A percentile compares a stretch with the other conserved stretches of the same genome.
Evolutionary conservation across 208 protist species (phyloP).

Genomic region (Acanthamoeba castellanii): DNA sequence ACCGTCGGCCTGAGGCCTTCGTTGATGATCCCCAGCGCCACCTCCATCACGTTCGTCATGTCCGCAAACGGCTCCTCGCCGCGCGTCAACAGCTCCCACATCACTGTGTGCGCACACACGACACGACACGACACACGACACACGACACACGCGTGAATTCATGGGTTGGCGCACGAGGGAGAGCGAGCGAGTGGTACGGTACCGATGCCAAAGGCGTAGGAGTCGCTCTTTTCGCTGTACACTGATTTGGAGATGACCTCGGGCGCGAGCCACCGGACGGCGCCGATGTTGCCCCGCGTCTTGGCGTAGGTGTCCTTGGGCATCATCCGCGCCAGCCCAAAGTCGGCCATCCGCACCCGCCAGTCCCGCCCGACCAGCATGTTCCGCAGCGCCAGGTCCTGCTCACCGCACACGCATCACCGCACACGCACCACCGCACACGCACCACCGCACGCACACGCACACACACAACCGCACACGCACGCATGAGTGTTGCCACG

Average conservation of each 20-base stretch:
- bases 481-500: neutral
- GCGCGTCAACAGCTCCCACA: constrained; percentile 71
- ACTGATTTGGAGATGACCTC: constrained; percentile 65
- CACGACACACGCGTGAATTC: neutral
- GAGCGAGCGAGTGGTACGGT: neutral
- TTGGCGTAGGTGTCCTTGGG: constrained; percentile 72
- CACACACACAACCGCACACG: neutral
- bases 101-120: neutral
- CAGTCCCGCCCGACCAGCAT: constrained; percentile 71
- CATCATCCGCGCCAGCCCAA: constrained; percentile 66
- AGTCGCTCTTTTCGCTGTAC: constrained; percentile 67
- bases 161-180: too few species aligned
- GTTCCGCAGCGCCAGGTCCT: constrained; percentile 76
- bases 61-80: constrained; percentile 69
- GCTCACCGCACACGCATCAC: neutral
- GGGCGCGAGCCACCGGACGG: constrained; percentile 56
- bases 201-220: constrained; percentile 65
- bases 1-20: constrained; percentile 19
- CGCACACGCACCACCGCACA: neutral
- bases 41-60: constrained; percentile 55
- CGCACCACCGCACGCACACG: neutral
- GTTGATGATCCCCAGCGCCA: constrained; percentile 67
- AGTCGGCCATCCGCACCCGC: constrained; percentile 62
- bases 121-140: too few species aligned
- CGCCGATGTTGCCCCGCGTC: constrained; percentile 62